These are phyloP conservation scores for Mucor piriformis DNA, from an alignment of 371 early-diverging fungal species.

Conservation along the genomic window DNA sequence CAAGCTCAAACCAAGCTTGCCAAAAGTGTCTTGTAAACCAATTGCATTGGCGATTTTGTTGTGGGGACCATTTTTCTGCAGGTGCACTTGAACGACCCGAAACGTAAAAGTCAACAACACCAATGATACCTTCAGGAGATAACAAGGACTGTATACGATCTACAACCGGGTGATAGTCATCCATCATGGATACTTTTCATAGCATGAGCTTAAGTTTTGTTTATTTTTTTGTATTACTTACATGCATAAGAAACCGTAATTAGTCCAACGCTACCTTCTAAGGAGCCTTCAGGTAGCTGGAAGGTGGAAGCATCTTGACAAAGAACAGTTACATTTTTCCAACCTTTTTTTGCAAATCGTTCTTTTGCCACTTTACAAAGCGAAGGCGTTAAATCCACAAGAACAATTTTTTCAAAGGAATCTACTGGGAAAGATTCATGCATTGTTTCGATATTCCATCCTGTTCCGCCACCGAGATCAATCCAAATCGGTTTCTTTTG, in stretches of 20 bases:
- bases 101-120: slow-evolving; percentile 82
- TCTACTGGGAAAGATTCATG: slow-evolving; percentile 70
- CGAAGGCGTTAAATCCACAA: slow-evolving; percentile 86
- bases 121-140: slow-evolving; percentile 72
- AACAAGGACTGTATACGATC: slow-evolving; percentile 70
- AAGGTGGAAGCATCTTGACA: slow-evolving; percentile 81
- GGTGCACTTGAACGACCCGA: slow-evolving; percentile 63
- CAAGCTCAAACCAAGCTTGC: slow-evolving; percentile 78
- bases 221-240: slow-evolving; percentile 13
- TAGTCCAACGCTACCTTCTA: slow-evolving; percentile 69
- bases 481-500: slow-evolving; percentile 67
- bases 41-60: slow-evolving; percentile 60
- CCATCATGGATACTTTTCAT: slow-evolving; percentile 80
- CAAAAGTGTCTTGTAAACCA: slow-evolving; percentile 86
- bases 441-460: slow-evolving; percentile 89
- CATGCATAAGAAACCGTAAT: slow-evolving; percentile 87
- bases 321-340: slow-evolving; percentile 79
- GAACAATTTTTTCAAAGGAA: slow-evolving; percentile 76
- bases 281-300: slow-evolving; percentile 49
- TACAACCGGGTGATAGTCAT: slow-evolving; percentile 70
- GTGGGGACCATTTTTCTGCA: slow-evolving; percentile 58
- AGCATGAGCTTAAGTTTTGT: not conserved
- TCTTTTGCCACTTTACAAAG: slow-evolving; percentile 80
- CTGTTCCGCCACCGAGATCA: slow-evolving; percentile 88
- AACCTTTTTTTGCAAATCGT: slow-evolving; percentile 73